Evolutionary conservation across 1,284 basidiomycete genomes (phyloP).

Genomic region (Golubevia pallescens): DNA sequence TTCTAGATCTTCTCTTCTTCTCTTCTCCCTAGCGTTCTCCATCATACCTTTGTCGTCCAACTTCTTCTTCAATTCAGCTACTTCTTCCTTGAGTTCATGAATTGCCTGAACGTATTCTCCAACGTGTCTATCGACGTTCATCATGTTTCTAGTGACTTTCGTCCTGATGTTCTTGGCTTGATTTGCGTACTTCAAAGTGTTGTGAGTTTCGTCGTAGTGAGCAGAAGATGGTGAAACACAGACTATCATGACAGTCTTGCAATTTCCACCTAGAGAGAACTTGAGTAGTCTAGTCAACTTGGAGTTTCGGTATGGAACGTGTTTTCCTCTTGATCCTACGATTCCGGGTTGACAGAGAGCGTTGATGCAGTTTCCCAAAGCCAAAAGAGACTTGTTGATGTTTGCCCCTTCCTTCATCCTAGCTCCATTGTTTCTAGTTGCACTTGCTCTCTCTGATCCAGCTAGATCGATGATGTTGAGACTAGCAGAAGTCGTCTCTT

Average conservation of each 20-base stretch:
- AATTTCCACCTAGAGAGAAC: constrained; percentile 64
- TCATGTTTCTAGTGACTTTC: constrained; percentile 59
- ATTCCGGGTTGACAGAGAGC: constrained; percentile 56
- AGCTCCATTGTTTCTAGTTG: constrained; percentile 59
- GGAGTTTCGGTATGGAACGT: constrained; percentile 61
- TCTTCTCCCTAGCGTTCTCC: constrained; percentile 67
- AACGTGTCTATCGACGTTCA: constrained; percentile 62
- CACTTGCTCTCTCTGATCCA: constrained; percentile 58
- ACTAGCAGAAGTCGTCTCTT: constrained; percentile 53
- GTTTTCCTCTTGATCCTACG: constrained; percentile 20
- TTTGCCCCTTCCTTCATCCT: constrained; percentile 65
- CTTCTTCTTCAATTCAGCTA: constrained; percentile 83
- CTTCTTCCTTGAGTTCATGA: constrained; percentile 80
- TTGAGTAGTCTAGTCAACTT: constrained; percentile 62
- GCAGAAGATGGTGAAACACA: constrained; percentile 60
- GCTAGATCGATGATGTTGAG: constrained; percentile 64
- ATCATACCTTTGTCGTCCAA: constrained; percentile 70
- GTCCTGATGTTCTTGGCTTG: constrained; percentile 64
- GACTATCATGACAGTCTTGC: constrained; percentile 64
- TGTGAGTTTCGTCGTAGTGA: constrained; percentile 63
- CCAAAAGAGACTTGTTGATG: constrained; percentile 63
- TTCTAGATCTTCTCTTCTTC: constrained; percentile 68
- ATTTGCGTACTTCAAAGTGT: constrained; percentile 64
- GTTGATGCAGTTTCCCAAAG: constrained; percentile 63
- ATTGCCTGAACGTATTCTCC: constrained; percentile 79